Base-by-base conservation (phyloP, 768 basidiomycete genomes). In the Pholiota microspora region DNA sequence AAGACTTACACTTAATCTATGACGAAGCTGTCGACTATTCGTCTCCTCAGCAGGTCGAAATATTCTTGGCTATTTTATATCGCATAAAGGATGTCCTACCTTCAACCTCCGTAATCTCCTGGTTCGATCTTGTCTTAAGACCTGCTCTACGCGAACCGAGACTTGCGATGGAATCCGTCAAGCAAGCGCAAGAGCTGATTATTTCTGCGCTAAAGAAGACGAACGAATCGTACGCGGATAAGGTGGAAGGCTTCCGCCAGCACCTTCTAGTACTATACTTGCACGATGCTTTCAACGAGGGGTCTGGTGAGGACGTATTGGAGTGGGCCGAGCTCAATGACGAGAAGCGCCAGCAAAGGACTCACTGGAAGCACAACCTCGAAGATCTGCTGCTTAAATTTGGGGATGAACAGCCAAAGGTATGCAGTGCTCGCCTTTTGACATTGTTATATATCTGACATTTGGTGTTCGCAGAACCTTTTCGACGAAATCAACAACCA, bases 41-140 rank as follows among this genome's bases (percentile, higher is more conserved):
- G 2, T 80, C 79, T 23, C 70, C 82, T 34, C 73, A 73, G 21
- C 88, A 90, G 61, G 78, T 77, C 2, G 87, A 89, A 62, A 68
- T 83, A 12, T 84, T 93, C 60, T 76, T 93, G 9, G 76, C 79
- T 23, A 77, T 89, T 15, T 75, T 92, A 5, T 77, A 79, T 58
- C 83, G 83, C 60, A 76, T 92, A 24, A 73, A 74, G 8, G 79
- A 85, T 10, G 74, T 88, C 25, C 71, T 91, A 6, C 74, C 87
- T 2, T 71, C 86, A 7, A 76, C 76, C 5, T 88, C 87, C 23
- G 74, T 92, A 51, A 86, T 91, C 53, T 85, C 85, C 24, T 93
- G 92, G 92, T 93, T 90, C 67, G 89, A 93, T 66, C 77, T 88
- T 29, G 77, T 89, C 24, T 75, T 93, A 2, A 84, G 91, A 29